These are phyloP conservation scores for Torrubiella hemipterigena DNA, from an alignment of 2,329 filamentous ascomycete species.

Conservation along the genomic window DNA sequence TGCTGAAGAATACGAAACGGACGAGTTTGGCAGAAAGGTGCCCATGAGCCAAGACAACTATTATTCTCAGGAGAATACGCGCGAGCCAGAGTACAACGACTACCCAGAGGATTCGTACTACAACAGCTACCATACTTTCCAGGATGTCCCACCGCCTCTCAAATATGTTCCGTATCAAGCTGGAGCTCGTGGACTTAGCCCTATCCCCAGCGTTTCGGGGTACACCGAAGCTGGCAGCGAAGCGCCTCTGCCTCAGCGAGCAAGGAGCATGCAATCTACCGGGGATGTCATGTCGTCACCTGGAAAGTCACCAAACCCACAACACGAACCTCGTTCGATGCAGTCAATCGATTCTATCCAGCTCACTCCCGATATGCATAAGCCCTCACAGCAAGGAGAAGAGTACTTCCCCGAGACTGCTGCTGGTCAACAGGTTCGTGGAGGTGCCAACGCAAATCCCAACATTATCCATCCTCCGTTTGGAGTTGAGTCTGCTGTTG, in stretches of 20 bases:
- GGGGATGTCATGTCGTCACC: slow-evolving; percentile 54
- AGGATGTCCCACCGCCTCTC: slow-evolving; percentile 51
- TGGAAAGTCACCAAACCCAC: slow-evolving; percentile 35
- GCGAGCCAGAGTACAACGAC: slow-evolving; percentile 17
- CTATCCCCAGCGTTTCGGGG: slow-evolving; percentile 85
- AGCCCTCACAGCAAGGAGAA: background rate
- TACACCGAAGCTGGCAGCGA: slow-evolving; percentile 61
- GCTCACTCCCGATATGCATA: slow-evolving; percentile 1
- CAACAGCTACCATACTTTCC: slow-evolving; percentile 41
- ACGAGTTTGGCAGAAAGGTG: slow-evolving; percentile 30
- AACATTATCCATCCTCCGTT: slow-evolving; percentile 61
- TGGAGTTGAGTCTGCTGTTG: slow-evolving; percentile 79
- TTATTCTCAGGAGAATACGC: slow-evolving; percentile 15
- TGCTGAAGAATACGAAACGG: slow-evolving; percentile 34
- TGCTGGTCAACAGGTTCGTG: slow-evolving; percentile 58
- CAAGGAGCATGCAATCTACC: slow-evolving; percentile 33
- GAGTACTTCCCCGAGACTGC: slow-evolving; percentile 39
- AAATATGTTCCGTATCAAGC: slow-evolving; percentile 58
- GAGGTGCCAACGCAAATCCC: slow-evolving; percentile 61
- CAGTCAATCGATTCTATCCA: slow-evolving; percentile 20
- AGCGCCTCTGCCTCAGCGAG: slow-evolving; percentile 42
- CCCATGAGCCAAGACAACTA: slow-evolving; percentile 24
- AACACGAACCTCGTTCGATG: slow-evolving; percentile 19
- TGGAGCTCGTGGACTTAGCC: slow-evolving; percentile 64
- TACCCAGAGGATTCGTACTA: slow-evolving; percentile 29